These are phyloP conservation scores for Malania oleifera DNA, from an alignment of 164 flowering plant genomes.

Conservation along the genomic window DNA sequence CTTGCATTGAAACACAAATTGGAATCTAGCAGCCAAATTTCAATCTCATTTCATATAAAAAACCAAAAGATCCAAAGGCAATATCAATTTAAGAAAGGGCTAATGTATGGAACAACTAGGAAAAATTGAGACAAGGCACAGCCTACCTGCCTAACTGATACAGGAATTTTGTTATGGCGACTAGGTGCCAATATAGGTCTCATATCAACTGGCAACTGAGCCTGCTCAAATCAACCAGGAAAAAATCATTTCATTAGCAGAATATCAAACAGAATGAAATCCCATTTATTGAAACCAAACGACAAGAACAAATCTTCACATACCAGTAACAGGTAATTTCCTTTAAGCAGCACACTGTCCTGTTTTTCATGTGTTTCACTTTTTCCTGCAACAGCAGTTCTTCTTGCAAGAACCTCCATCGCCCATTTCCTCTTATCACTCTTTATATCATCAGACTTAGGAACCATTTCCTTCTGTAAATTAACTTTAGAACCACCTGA, in stretches of 20 bases:
- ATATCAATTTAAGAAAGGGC: neutral
- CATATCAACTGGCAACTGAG: conserved; percentile 86
- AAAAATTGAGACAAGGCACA: neutral
- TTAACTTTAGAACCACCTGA: conserved; percentile 25
- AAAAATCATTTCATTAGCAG: neutral
- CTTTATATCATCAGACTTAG: conserved; percentile 42
- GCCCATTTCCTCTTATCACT: conserved; percentile 93
- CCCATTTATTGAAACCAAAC: neutral
- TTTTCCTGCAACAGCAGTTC: conserved; percentile 37
- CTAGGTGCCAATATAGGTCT: conserved; percentile 55
- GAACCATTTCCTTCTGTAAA: conserved; percentile 31
- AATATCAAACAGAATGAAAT: conserved; percentile 2
- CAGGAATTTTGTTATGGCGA: conserved; percentile 71
- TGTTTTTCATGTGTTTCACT: conserved; percentile 31
- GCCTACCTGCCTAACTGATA: conserved; percentile 78
- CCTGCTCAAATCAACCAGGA: conserved; percentile 43
- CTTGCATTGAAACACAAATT: no score
- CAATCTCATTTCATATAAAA: neutral
- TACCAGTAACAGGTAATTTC: conserved; percentile 78
- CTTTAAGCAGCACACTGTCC: conserved; percentile 44
- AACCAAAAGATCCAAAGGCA: neutral
- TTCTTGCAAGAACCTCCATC: conserved; percentile 84
- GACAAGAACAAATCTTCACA: conserved; percentile 15
- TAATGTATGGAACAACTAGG: neutral
- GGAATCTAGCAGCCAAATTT: no score